These are phyloP conservation scores for Microbotryomycetes sp. DNA, from an alignment of 1,284 basidiomycete species.

Conservation along the genomic window DNA sequence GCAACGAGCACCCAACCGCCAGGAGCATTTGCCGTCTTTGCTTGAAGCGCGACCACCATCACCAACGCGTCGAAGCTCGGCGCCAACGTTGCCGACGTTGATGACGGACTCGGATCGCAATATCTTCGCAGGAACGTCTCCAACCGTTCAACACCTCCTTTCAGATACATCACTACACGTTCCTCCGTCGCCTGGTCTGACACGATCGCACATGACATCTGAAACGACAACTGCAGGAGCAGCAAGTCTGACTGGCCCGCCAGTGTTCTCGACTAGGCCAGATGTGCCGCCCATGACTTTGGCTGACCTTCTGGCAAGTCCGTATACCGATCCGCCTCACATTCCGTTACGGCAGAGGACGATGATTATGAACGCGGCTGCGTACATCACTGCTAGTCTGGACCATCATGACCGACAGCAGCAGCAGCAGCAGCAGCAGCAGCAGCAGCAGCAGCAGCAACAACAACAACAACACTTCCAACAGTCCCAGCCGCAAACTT, in stretches of 20 bases:
- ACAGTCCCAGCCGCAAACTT: neutral
- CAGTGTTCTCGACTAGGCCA: too few relatives aligned
- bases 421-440: neutral
- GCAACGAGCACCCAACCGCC: neutral
- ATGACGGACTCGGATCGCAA: neutral
- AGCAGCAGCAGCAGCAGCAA: neutral
- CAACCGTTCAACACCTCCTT: neutral
- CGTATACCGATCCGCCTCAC: constrained; percentile 18
- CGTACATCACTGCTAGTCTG: neutral
- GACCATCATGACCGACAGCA: neutral
- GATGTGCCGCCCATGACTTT: constrained; percentile 4
- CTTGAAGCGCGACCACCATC: too few relatives aligned
- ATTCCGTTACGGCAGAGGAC: constrained; percentile 11
- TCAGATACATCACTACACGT: neutral
- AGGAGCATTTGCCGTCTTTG: too few relatives aligned
- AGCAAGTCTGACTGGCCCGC: too few relatives aligned
- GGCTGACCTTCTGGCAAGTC: constrained; percentile 14
- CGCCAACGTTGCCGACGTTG: neutral
- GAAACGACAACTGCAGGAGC: too few relatives aligned
- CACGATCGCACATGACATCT: neutral
- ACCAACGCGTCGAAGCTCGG: too few relatives aligned
- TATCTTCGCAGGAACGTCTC: neutral
- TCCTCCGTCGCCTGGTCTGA: neutral
- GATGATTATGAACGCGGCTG: neutral
- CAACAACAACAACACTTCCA: neutral